phyloP scores from a whole-genome alignment of 2,329 filamentous ascomycete genomes.

The Aspergillus fructus region DNA sequence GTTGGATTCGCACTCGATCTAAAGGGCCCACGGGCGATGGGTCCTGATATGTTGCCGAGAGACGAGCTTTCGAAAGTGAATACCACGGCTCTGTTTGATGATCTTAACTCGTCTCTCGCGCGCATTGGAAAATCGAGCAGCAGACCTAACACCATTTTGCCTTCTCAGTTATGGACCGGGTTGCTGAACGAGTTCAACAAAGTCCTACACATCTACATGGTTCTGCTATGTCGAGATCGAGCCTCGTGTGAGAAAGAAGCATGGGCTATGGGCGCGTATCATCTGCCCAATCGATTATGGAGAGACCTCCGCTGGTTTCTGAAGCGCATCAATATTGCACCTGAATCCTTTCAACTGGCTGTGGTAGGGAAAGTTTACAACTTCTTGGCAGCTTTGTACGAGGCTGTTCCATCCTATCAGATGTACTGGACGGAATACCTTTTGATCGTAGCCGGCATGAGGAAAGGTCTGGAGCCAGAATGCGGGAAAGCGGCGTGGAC shows the following conservation, averaged over 20 bases:
- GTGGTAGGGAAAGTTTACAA: constrained; percentile 9
- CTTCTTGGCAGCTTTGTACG: constrained; percentile 12
- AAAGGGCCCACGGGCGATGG: constrained; percentile 4
- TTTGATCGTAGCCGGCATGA: background rate
- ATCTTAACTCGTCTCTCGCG: background rate
- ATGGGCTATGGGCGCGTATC: constrained; percentile 8
- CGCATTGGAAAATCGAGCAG: background rate
- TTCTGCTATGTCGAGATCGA: constrained; percentile 11
- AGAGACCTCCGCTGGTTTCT: constrained; percentile 17
- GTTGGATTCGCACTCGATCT: constrained; percentile 7
- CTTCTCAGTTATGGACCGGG: background rate
- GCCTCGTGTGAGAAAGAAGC: constrained; percentile 2
- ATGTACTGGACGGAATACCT: constrained; percentile 13
- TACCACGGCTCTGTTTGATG: background rate
- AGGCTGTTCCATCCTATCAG: constrained; percentile 5
- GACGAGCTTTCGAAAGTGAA: background rate
- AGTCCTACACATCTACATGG: constrained; percentile 9
- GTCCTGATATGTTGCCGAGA: background rate
- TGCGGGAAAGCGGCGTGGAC: constrained; percentile 9
- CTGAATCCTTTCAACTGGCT: background rate
- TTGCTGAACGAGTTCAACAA: constrained; percentile 1
- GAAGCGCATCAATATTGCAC: background rate
- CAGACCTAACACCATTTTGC: background rate
- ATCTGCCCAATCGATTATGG: constrained; percentile 17
- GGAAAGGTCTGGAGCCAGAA: constrained; percentile 5